A percentile compares a stretch with the other conserved stretches of the same genome.
These are phyloP conservation scores for Oleoguttula mirabilis DNA, from an alignment of 495 filamentous ascomycete species.

Conservation along the genomic window DNA sequence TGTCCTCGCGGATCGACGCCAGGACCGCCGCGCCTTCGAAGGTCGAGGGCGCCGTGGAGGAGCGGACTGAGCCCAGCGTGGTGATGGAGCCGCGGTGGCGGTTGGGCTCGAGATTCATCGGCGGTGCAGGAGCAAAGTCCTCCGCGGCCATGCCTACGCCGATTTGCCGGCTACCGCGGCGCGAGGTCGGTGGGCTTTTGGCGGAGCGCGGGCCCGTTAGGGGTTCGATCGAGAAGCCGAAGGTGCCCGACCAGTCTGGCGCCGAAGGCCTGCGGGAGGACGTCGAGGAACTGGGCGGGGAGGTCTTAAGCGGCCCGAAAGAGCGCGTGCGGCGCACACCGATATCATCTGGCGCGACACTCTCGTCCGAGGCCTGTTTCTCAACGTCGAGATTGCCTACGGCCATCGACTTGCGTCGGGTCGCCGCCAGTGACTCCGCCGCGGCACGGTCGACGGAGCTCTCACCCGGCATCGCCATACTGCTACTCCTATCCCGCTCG, in stretches of 20 bases:
- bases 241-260: constrained; percentile 3
- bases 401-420: background rate
- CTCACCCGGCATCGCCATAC: constrained; percentile 2
- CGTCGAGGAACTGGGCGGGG: background rate
- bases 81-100: constrained; percentile 9
- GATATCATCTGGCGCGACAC: constrained; percentile 8
- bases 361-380: background rate
- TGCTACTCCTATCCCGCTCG: constrained; percentile 7
- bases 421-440: background rate
- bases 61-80: constrained; percentile 1
- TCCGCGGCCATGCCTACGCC: constrained; percentile 2
- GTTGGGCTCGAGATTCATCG: background rate
- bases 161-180: constrained; percentile 12
- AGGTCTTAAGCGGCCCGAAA: background rate
- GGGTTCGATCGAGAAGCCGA: constrained; percentile 6
- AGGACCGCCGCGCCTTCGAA: background rate
- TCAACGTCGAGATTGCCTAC: background rate
- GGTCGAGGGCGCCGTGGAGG: background rate
- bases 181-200: background rate
- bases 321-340: no score
- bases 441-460: constrained; percentile 3
- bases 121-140: constrained; percentile 7
- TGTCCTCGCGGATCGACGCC: constrained; percentile 8
- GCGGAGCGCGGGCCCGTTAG: background rate
- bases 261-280: constrained; percentile 1